Evolutionary conservation across 2,329 filamentous ascomycete genomes (phyloP).

Genomic region (Chaetoscypha palmicola): DNA sequence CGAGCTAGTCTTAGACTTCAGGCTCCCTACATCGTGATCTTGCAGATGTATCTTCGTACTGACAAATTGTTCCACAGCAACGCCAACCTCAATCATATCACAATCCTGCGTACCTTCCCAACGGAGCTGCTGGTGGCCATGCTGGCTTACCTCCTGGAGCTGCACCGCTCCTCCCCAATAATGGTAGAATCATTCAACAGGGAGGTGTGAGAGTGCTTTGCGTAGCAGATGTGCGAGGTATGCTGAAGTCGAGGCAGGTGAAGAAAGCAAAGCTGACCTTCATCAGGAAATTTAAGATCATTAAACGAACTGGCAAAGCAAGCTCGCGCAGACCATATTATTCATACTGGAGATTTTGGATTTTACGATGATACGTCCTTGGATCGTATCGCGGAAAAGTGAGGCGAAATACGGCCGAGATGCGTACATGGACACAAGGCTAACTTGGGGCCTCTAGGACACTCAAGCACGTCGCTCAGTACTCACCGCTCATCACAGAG

Average conservation of each 20-base stretch:
- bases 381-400: conserved; percentile 98
- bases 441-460: conserved; percentile 52
- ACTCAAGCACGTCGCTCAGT: conserved; percentile 95
- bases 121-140: conserved; percentile 46
- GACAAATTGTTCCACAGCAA: conserved; percentile 26
- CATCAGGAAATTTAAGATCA: conserved; percentile 81
- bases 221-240: conserved; percentile 67
- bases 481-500: conserved; percentile 88
- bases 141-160: conserved; percentile 49
- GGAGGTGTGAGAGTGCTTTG: conserved; percentile 61
- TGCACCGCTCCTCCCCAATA: conserved; percentile 59
- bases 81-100: conserved; percentile 30
- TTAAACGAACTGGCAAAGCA: conserved; percentile 94
- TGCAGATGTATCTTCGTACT: no score
- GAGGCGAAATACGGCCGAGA: conserved; percentile 34
- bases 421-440: no score
- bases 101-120: conserved; percentile 47
- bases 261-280: conserved; percentile 20
- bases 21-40: no score
- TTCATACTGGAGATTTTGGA: conserved; percentile 97
- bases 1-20: no score
- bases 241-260: conserved; percentile 16
- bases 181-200: conserved; percentile 58
- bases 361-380: conserved; percentile 97
- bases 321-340: conserved; percentile 92